A percentile compares a stretch with the other conserved stretches of the same genome.
Conservation (phyloP, 495 filamentous ascomycete genomes). For the Hypoxylon trugodes region DNA sequence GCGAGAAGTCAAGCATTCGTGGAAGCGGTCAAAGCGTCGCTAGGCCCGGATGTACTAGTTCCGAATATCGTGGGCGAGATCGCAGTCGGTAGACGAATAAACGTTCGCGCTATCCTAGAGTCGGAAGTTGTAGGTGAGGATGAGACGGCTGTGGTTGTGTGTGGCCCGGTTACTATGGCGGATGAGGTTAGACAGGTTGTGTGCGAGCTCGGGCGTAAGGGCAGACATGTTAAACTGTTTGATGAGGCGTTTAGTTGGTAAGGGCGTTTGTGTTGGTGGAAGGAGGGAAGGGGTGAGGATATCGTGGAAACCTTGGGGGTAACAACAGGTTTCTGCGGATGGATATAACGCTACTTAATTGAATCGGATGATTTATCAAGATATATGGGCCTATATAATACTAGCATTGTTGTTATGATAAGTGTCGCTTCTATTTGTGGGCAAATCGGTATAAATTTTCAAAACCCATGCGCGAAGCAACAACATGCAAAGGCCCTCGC, state of each 20-base stretch:
- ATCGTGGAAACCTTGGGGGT: neutral
- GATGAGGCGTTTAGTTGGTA: conserved; percentile 43
- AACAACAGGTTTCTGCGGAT: too few relatives aligned
- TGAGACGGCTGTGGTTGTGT: conserved; percentile 36
- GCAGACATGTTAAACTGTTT: conserved; percentile 24
- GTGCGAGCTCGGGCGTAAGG: conserved; percentile 14
- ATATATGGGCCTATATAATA: too few relatives aligned
- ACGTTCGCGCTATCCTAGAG: conserved; percentile 26
- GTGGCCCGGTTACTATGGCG: conserved; percentile 38
- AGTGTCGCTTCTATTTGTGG: too few relatives aligned
- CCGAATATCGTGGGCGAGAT: conserved; percentile 26
- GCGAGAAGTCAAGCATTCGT: conserved; percentile 21
- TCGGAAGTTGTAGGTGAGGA: conserved; percentile 15
- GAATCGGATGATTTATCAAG: too few relatives aligned
- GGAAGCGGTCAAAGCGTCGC: conserved; percentile 3
- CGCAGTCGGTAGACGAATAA: conserved; percentile 22
- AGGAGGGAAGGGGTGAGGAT: neutral
- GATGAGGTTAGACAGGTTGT: conserved; percentile 34
- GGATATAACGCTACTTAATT: too few relatives aligned
- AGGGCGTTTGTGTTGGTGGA: neutral
- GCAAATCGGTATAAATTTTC: too few relatives aligned
- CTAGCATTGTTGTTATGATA: too few relatives aligned
- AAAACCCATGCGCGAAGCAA: too few relatives aligned
- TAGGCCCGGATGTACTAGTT: conserved; percentile 12
- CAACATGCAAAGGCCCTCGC: too few relatives aligned